phyloP scores from a whole-genome alignment of 2,329 filamentous ascomycete genomes.

The Periconia sp. region DNA sequence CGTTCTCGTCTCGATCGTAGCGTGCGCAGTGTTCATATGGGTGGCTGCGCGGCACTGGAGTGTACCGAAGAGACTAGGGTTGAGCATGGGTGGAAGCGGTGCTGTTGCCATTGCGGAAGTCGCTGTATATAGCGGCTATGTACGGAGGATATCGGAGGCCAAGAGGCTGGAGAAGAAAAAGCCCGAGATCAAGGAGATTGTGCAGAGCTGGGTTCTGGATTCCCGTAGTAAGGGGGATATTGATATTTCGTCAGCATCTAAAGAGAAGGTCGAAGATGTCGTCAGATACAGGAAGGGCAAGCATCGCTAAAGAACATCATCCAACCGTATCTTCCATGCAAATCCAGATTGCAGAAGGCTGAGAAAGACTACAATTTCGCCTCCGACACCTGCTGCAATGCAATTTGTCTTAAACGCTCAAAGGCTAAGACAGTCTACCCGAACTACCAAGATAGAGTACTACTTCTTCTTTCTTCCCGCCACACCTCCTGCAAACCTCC shows the following conservation, averaged over 20 bases:
- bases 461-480: constrained; percentile 46
- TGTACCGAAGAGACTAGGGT: constrained; percentile 70
- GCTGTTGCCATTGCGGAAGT: constrained; percentile 78
- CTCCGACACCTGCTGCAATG: constrained; percentile 29
- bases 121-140: constrained; percentile 76
- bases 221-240: constrained; percentile 14
- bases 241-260: constrained; percentile 14
- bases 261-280: constrained; percentile 36
- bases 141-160: constrained; percentile 72
- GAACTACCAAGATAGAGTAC: constrained; percentile 13
- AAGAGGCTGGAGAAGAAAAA: constrained; percentile 66
- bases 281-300: constrained; percentile 52
- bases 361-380: background rate
- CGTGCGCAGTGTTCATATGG: constrained; percentile 79
- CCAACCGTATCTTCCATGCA: background rate
- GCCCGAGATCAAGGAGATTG: constrained; percentile 71
- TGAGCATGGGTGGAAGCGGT: constrained; percentile 73
- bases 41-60: constrained; percentile 79
- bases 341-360: background rate
- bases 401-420: constrained; percentile 15
- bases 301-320: constrained; percentile 44
- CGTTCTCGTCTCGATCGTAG: constrained; percentile 83
- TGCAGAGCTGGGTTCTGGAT: constrained; percentile 72
- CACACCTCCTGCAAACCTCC: constrained; percentile 52
- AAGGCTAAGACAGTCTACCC: background rate